phyloP scores from a whole-genome alignment of 1,139 yeast species.

The Taiozyma sp. region DNA sequence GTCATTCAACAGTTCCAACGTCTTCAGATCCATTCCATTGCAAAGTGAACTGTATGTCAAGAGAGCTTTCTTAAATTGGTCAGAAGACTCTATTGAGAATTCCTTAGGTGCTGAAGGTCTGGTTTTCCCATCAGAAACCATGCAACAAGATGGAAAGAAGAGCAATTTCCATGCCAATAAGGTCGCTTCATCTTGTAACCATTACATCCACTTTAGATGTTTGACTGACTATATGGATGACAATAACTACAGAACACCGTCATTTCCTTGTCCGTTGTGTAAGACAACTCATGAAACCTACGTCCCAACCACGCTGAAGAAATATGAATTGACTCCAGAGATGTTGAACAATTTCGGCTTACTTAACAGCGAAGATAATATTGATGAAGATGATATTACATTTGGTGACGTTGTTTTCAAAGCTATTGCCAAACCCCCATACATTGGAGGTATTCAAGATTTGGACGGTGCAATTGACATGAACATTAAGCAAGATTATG shows the following conservation, averaged over 20 bases:
- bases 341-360: not conserved
- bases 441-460: not conserved
- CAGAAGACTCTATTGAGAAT: slow-evolving; percentile 36
- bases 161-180: slow-evolving; percentile 24
- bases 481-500: not conserved
- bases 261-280: slow-evolving; percentile 61
- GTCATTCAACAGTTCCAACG: slow-evolving; percentile 33
- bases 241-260: slow-evolving; percentile 24
- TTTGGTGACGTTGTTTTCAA: not conserved
- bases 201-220: slow-evolving; percentile 61
- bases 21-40: slow-evolving; percentile 47
- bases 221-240: slow-evolving; percentile 34
- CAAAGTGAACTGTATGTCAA: slow-evolving; percentile 38
- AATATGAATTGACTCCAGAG: not conserved
- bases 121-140: slow-evolving; percentile 15
- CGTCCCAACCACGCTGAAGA: slow-evolving; percentile 6
- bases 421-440: not conserved
- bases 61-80: slow-evolving; percentile 52
- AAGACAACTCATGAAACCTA: slow-evolving; percentile 38
- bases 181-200: slow-evolving; percentile 62
- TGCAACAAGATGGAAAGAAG: slow-evolving; percentile 1
- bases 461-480: not conserved
- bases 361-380: not conserved
- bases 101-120: slow-evolving; percentile 11
- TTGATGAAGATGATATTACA: not conserved